Base-by-base conservation (phyloP, 164 flowering plant species). In the Kingdonia uniflora region DNA sequence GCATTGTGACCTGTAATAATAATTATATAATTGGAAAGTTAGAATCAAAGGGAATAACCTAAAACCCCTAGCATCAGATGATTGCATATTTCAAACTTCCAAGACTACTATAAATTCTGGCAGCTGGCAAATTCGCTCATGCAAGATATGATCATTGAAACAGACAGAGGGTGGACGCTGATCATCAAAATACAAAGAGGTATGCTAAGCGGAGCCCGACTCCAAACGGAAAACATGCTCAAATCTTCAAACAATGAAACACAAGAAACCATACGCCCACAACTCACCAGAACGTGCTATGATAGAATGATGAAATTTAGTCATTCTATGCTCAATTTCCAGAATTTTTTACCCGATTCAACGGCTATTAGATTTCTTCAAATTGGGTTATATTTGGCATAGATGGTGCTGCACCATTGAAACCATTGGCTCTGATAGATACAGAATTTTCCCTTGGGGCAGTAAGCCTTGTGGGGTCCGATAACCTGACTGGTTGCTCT, bases 371-470 rank as follows among this genome's bases (percentile, higher is more conserved):
- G 51, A 70, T 75, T 69, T 62, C 82, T 52, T 71, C 76, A 37
- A 37, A 33, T 20, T 56, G 19, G 11, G 74, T 35, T 16, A 25
- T 17, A 16, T 49, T 61, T 21, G 20, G 35, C 10, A 43, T 37
- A 12, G 77, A 57, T 24, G 62, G 11, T 33, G 58, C 47, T 24
- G 22, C 42, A 1, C 25, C 26, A 56, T n/a, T 64, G 25, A 76
- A 80, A 15, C 92, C 87, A 61, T 84, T 81, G 29, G 65, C 35
- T 62, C 67, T 76, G 53, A 74, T 42, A 14, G 70, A 52, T 26
- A 37, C 43, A 5, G 52, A 16, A 19, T 49, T 35, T 10, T 71
- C 80, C 40, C 20, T 65, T 29, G 66, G 40, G 6, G 19, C 33
- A 11, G 65, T 33, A 52, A 52, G 43, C 48, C 19, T 63, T 24